Evolutionary conservation across 768 basidiomycete species (phyloP).

Genomic region (Tephrocybe sp.): DNA sequence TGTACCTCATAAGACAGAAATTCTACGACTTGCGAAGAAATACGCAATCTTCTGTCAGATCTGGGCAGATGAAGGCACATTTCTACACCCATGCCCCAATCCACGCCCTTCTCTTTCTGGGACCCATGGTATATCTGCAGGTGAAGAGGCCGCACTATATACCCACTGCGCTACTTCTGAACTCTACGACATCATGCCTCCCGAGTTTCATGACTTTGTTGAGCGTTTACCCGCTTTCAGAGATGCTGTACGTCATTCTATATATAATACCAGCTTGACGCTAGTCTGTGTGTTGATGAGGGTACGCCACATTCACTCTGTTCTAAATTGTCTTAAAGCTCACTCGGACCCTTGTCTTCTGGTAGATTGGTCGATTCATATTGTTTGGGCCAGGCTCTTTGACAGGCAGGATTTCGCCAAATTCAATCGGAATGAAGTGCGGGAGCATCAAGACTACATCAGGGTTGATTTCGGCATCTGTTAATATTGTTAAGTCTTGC

Average conservation of each 20-base stretch:
- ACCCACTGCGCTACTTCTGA: background rate
- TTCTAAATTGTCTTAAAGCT: background rate
- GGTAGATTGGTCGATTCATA: background rate
- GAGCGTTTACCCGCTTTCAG: background rate
- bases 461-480: background rate
- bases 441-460: background rate
- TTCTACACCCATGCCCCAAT: background rate
- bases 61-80: background rate
- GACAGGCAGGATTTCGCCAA: background rate
- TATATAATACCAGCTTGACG: background rate
- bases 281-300: background rate
- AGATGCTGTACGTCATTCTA: background rate
- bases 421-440: background rate
- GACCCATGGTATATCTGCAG: background rate
- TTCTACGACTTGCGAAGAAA: background rate
- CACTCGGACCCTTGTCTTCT: too few relatives aligned
- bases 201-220: background rate
- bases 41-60: background rate
- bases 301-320: background rate
- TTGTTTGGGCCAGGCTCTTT: background rate
- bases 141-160: background rate
- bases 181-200: background rate
- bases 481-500: background rate
- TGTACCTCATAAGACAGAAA: background rate
- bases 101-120: background rate